Evolutionary conservation across 1,139 yeast species (phyloP).

Genomic region (Yamadazyma taylorii): DNA sequence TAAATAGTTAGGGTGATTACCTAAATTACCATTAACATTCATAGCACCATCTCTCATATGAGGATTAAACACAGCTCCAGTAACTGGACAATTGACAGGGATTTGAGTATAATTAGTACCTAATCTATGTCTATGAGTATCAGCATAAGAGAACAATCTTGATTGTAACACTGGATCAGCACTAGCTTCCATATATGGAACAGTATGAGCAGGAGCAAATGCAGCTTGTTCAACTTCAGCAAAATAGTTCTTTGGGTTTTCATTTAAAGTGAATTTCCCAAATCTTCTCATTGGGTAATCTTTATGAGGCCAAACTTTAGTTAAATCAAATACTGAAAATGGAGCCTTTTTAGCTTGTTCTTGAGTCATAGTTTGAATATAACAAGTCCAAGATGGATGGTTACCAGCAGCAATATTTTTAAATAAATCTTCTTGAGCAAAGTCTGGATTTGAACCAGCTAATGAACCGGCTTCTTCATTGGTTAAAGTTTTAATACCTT

Average conservation of each 20-base stretch:
- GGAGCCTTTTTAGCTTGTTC: constrained; percentile 60
- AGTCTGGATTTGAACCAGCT: constrained; percentile 66
- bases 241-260: constrained; percentile 75
- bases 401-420: constrained; percentile 61
- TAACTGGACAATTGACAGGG: constrained; percentile 68
- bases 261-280: constrained; percentile 68
- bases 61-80: constrained; percentile 54
- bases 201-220: constrained; percentile 79
- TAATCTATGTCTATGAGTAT: constrained; percentile 68
- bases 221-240: constrained; percentile 85
- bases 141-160: constrained; percentile 81
- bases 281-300: constrained; percentile 75
- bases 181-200: constrained; percentile 81
- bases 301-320: constrained; percentile 79
- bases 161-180: constrained; percentile 89
- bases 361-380: constrained; percentile 67
- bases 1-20: constrained; percentile 77
- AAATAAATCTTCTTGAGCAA: constrained; percentile 63
- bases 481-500: constrained; percentile 56
- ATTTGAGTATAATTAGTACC: constrained; percentile 72
- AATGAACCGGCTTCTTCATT: constrained; percentile 58
- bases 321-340: constrained; percentile 68
- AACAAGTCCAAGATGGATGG: constrained; percentile 62
- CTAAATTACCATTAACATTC: constrained; percentile 84
- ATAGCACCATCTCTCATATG: constrained; percentile 85